A percentile compares a stretch with the other conserved stretches of the same genome.
Evolutionary conservation across 208 protist species (phyloP).

Genomic region (Trypanosomatidae sp.): DNA sequence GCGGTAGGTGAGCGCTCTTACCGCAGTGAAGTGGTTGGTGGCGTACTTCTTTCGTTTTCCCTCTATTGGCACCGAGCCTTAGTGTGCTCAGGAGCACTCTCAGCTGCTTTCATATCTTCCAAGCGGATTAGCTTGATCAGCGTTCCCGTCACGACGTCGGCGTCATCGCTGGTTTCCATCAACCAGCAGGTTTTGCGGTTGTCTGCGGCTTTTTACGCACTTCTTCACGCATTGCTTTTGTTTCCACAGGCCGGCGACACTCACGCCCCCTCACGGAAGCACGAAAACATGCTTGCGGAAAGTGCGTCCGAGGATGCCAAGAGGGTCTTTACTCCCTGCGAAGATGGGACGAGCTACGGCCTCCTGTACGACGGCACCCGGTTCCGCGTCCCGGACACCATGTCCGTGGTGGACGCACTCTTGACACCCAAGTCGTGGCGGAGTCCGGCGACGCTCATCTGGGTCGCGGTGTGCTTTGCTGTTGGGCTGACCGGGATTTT

Average conservation of each 20-base stretch:
- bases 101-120: not conserved
- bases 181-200: not conserved
- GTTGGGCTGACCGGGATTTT: conserved; percentile 38
- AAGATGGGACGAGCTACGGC: conserved; percentile 29
- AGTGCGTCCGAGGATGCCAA: not conserved
- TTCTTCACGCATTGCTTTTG: not conserved
- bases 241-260: not conserved
- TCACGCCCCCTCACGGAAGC: not conserved
- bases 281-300: conserved; percentile 4
- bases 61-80: not conserved
- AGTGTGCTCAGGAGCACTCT: not conserved
- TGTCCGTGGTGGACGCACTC: conserved; percentile 64
- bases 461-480: conserved; percentile 36
- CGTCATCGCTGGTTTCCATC: not conserved
- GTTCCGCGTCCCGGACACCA: conserved; percentile 66
- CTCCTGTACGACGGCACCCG: conserved; percentile 50
- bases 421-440: conserved; percentile 49
- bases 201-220: too few relatives aligned
- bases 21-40: not conserved
- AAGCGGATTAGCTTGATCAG: not conserved
- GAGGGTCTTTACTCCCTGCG: not conserved
- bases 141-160: not conserved
- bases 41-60: not conserved
- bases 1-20: not conserved
- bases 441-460: conserved; percentile 51